Evolutionary conservation across 495 filamentous ascomycete genomes (phyloP).

Genomic region (Stereocaulon alpinum): DNA sequence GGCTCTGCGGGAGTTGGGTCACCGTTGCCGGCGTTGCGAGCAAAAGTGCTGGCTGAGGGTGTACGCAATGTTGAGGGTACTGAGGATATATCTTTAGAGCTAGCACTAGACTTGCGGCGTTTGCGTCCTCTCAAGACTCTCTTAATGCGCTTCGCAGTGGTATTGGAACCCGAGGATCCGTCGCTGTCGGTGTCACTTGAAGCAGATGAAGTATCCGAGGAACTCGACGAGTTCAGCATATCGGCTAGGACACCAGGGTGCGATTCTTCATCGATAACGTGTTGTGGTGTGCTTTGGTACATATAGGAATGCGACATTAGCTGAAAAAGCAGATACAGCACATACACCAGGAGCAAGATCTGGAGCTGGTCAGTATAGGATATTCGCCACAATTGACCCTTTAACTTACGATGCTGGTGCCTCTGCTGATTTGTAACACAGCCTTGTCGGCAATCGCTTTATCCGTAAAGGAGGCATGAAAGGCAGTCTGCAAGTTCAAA

Average conservation of each 20-base stretch:
- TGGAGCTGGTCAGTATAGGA: constrained; percentile 19
- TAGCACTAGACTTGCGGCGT: constrained; percentile 63
- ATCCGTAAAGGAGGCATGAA: constrained; percentile 75
- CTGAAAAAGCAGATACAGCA: constrained; percentile 81
- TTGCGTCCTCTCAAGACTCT: constrained; percentile 55
- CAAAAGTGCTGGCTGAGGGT: constrained; percentile 31
- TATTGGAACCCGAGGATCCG: constrained; percentile 56
- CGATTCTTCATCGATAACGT: constrained; percentile 79
- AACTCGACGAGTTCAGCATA: constrained; percentile 61
- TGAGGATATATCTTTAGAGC: constrained; percentile 51
- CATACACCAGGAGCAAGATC: constrained; percentile 73
- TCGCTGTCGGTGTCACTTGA: constrained; percentile 57
- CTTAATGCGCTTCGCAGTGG: constrained; percentile 63
- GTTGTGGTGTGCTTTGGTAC: constrained; percentile 81
- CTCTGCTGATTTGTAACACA: constrained; percentile 75
- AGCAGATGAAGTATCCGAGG: constrained; percentile 45
- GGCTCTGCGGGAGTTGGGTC: constrained; percentile 27
- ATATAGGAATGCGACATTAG: constrained; percentile 86
- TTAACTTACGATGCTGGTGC: constrained; percentile 68
- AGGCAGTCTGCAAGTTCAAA: constrained; percentile 52
- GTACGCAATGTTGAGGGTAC: constrained; percentile 32
- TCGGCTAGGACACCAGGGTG: constrained; percentile 75
- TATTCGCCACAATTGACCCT: not conserved
- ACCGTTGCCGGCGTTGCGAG: constrained; percentile 28
- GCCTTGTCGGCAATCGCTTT: constrained; percentile 48